Conservation (phyloP, 352 stramenopile genomes). For the Phytophthora sp. region DNA sequence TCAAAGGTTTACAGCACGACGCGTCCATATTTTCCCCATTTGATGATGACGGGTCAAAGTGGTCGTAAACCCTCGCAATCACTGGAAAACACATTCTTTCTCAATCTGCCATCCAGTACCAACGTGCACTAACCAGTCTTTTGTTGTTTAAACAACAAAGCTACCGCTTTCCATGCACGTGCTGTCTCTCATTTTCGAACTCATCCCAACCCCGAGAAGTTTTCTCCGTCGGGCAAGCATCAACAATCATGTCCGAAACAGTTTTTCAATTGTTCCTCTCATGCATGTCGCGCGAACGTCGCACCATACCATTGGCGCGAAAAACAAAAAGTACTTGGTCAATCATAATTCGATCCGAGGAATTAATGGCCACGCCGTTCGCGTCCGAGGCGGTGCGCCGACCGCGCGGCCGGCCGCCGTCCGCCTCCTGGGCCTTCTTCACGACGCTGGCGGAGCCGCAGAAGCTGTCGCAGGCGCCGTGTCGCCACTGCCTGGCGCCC, state of each 20-base stretch:
- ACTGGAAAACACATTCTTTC: no score
- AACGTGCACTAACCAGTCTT: no score
- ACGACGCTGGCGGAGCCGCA: constrained; percentile 52
- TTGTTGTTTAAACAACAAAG: no score
- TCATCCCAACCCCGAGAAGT: background rate
- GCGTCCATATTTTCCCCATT: no score
- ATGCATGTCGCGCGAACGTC: no score
- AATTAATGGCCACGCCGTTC: background rate
- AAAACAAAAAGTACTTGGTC: background rate
- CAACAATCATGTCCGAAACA: no score
- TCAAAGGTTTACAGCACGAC: no score
- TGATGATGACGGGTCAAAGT: no score
- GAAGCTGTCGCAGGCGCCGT: constrained; percentile 45
- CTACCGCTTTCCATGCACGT: no score
- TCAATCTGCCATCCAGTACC: background rate
- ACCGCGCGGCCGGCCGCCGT: constrained; percentile 47
- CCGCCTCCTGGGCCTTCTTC: constrained; percentile 63
- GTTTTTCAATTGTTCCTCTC: no score
- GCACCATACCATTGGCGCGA: background rate
- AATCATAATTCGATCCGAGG: background rate
- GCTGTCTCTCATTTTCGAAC: background rate
- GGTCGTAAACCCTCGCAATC: no score
- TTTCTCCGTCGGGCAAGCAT: no score
- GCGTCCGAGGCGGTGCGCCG: constrained; percentile 11
- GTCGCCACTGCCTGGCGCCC: constrained; percentile 52